Evolutionary conservation across 1,139 yeast genomes (phyloP).

Genomic region (Geotrichum citri-aurantii): DNA sequence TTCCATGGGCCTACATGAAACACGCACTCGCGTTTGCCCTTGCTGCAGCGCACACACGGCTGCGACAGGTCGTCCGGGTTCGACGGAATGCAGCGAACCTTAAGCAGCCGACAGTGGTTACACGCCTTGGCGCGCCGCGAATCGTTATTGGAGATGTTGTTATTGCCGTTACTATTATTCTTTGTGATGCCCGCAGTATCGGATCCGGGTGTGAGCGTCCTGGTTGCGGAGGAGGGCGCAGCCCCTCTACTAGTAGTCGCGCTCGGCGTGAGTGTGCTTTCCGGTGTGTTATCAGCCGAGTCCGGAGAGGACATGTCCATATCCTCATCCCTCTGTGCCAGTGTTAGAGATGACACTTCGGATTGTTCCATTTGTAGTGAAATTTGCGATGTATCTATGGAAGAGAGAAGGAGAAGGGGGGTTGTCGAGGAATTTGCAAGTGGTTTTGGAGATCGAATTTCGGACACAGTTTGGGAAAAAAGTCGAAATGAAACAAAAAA

Average conservation of each 20-base stretch:
- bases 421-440: not conserved
- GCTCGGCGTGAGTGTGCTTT: not conserved
- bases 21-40: slow-evolving; percentile 58
- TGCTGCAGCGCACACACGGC: slow-evolving; percentile 72
- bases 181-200: not conserved
- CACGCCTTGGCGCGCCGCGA: slow-evolving; percentile 58
- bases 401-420: not conserved
- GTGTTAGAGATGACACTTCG: not conserved
- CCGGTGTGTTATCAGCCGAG: not conserved
- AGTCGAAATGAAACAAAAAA: too few relatives aligned
- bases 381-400: not conserved
- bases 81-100: slow-evolving; percentile 76
- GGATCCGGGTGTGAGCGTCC: not conserved
- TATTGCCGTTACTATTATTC: not conserved
- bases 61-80: slow-evolving; percentile 52
- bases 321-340: not conserved
- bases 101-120: slow-evolving; percentile 70
- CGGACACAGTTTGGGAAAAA: not conserved
- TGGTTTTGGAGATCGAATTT: not conserved
- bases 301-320: not conserved
- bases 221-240: not conserved
- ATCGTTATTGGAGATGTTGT: not conserved
- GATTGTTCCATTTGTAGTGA: not conserved
- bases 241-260: not conserved
- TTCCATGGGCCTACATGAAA: slow-evolving; percentile 59